Conservation (phyloP, 1,284 basidiomycete genomes). For the Trametes hirsuta region DNA sequence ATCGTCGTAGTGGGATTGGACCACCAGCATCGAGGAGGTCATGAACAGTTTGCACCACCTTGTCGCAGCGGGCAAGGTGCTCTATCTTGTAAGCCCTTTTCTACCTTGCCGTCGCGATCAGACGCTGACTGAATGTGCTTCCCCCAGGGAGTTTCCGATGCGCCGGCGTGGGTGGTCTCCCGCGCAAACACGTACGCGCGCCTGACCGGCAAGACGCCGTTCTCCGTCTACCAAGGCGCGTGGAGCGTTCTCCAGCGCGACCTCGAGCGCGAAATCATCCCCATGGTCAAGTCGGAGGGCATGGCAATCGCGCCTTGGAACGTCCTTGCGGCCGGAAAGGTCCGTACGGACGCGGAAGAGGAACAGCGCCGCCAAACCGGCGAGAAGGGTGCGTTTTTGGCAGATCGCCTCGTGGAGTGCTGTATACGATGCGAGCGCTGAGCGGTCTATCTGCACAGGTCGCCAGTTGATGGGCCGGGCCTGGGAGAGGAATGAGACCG, state of each 20-base stretch:
- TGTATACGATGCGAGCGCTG: neutral
- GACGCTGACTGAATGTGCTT: neutral
- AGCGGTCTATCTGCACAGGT: neutral
- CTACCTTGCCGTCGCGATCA: constrained; percentile 19
- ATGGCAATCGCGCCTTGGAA: constrained; percentile 35
- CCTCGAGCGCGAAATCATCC: constrained; percentile 64
- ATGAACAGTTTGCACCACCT: constrained; percentile 54
- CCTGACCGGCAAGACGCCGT: constrained; percentile 50
- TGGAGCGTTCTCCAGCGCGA: constrained; percentile 55
- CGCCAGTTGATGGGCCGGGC: neutral
- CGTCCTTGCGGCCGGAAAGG: constrained; percentile 36
- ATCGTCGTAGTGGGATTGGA: constrained; percentile 44
- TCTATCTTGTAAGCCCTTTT: constrained; percentile 42
- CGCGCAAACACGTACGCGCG: constrained; percentile 57
- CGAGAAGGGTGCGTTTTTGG: constrained; percentile 22
- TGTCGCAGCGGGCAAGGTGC: constrained; percentile 46
- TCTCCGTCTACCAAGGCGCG: constrained; percentile 59
- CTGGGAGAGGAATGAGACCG: constrained; percentile 32
- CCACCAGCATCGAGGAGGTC: constrained; percentile 49
- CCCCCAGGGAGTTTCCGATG: constrained; percentile 41
- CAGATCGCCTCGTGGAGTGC: neutral
- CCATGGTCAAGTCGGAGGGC: constrained; percentile 43
- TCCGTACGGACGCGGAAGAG: constrained; percentile 36
- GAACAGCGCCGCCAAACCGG: constrained; percentile 27
- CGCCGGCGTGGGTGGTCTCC: constrained; percentile 59